These are phyloP conservation scores for Golubevia sp. DNA, from an alignment of 1,284 basidiomycete species.

Conservation along the genomic window DNA sequence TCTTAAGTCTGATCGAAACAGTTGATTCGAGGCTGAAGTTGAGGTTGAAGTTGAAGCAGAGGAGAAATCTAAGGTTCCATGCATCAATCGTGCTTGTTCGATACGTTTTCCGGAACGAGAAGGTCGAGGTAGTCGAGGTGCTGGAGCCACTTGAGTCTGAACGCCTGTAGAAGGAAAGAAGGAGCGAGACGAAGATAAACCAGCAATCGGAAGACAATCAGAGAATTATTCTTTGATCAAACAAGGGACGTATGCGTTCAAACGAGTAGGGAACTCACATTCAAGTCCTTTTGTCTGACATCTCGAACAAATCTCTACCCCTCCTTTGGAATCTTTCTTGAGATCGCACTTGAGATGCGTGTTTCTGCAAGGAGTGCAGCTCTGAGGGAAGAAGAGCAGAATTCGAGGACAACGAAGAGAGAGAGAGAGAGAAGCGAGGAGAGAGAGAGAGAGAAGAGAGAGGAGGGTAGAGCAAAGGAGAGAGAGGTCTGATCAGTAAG, in stretches of 20 bases:
- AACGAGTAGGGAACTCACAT: too few species aligned
- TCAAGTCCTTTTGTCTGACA: background rate
- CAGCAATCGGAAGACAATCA: too few species aligned
- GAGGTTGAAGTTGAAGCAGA: background rate
- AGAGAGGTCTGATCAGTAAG: too few species aligned
- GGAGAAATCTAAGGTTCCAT: constrained; percentile 21
- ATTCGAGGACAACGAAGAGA: too few species aligned
- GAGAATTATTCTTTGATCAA: too few species aligned
- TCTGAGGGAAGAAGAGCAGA: constrained; percentile 21
- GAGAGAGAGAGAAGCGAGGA: too few species aligned
- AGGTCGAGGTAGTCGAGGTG: constrained; percentile 45
- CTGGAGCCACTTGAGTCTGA: constrained; percentile 41
- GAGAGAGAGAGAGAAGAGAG: too few species aligned
- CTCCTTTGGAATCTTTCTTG: constrained; percentile 11
- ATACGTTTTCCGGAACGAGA: constrained; percentile 55
- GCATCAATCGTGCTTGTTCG: constrained; percentile 50
- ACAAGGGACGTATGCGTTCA: too few species aligned
- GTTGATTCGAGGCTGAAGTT: too few species aligned
- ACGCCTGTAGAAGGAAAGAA: constrained; percentile 10
- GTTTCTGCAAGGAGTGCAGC: constrained; percentile 48
- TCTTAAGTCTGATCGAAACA: too few species aligned
- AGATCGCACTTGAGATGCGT: constrained; percentile 51
- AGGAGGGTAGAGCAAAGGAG: too few species aligned
- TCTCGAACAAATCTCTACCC: constrained; percentile 12
- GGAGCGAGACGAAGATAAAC: too few species aligned